phyloP scores from a whole-genome alignment of 1,284 basidiomycete species.

The Amylostereum areolatum region DNA sequence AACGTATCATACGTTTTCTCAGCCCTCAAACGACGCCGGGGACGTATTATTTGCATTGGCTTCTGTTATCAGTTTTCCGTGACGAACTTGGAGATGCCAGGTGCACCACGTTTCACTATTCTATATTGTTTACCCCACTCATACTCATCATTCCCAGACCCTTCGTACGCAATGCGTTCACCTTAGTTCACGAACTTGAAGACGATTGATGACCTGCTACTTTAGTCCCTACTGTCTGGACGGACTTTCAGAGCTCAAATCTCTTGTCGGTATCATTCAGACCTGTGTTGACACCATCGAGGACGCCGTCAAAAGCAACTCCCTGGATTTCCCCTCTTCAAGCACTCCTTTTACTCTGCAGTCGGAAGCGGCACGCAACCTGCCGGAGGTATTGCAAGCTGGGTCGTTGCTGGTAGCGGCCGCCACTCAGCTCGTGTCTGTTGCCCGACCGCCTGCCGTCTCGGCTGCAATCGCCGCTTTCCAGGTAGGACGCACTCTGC shows the following conservation, averaged over 20 bases:
- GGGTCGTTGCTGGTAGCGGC: conserved; percentile 29
- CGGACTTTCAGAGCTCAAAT: conserved; percentile 2
- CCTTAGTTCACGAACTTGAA: too few species aligned
- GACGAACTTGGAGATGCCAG: too few species aligned
- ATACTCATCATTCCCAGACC: too few species aligned
- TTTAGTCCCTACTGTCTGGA: too few species aligned
- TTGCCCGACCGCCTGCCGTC: conserved; percentile 24
- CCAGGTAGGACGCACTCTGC: conserved; percentile 24
- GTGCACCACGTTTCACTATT: too few species aligned
- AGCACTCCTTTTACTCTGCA: conserved; percentile 2
- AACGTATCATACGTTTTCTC: too few species aligned
- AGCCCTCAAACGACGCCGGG: too few species aligned
- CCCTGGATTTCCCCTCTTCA: neutral
- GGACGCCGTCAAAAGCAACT: neutral
- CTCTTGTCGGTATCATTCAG: neutral
- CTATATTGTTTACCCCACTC: too few species aligned
- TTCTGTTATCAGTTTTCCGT: too few species aligned
- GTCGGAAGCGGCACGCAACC: conserved; percentile 23
- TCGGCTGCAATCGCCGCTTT: conserved; percentile 20
- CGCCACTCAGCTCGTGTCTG: conserved; percentile 29
- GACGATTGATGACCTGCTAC: too few species aligned
- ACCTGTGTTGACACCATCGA: neutral
- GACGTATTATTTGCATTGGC: too few species aligned
- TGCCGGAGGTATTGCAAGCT: conserved; percentile 23
- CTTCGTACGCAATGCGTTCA: too few species aligned